Conservation (phyloP, 805 yeast species). For the Phaffomyces opuntiae region DNA sequence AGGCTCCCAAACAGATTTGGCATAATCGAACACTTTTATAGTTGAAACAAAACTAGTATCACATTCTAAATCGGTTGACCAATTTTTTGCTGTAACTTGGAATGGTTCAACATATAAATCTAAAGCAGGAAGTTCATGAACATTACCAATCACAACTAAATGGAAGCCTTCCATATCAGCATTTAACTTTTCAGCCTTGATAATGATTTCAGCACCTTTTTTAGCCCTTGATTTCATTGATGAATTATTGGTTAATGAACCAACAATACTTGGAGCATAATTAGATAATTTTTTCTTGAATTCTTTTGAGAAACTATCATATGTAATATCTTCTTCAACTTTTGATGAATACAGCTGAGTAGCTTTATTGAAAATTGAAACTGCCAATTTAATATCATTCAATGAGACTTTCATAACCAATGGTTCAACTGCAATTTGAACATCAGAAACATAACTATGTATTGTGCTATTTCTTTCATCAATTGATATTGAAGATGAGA, state of each 20-base stretch:
- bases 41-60: constrained; percentile 56
- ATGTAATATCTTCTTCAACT: constrained; percentile 11
- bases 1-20: constrained; percentile 94
- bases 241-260: constrained; percentile 38
- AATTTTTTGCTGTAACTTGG: constrained; percentile 59
- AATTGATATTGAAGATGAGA: constrained; percentile 66
- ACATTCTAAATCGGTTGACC: constrained; percentile 81
- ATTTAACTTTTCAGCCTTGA: constrained; percentile 62
- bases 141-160: constrained; percentile 80
- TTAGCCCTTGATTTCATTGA: constrained; percentile 15
- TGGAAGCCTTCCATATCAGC: constrained; percentile 71
- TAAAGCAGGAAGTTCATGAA: constrained; percentile 81
- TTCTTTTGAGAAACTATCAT: constrained; percentile 50
- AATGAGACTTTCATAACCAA: constrained; percentile 74
- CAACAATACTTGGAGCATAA: constrained; percentile 62
- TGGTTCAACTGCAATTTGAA: constrained; percentile 73
- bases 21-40: constrained; percentile 77
- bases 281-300: constrained; percentile 52
- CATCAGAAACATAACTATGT: constrained; percentile 50
- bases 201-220: constrained; percentile 32
- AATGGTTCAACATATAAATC: constrained; percentile 73
- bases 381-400: constrained; percentile 78
- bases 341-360: constrained; percentile 31
- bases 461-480: constrained; percentile 64
- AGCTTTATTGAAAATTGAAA: constrained; percentile 67